Percentiles rank a stretch among this genome's conserved stretches.
Conservation (phyloP, 2,329 filamentous ascomycete species). For the Metarhizium humberi region DNA sequence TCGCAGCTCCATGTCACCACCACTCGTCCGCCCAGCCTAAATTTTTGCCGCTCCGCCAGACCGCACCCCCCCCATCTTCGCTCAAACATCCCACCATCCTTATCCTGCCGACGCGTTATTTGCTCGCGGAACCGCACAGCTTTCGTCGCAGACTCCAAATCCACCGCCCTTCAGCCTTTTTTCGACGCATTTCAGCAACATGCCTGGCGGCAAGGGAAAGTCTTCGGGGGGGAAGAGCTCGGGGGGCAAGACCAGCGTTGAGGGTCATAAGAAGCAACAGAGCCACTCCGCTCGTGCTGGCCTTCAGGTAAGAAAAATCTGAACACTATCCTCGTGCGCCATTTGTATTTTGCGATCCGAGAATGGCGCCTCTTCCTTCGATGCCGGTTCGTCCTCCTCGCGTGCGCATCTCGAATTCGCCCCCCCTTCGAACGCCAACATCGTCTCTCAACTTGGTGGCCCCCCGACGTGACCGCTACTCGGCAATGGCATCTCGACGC, state of each 20-base stretch:
- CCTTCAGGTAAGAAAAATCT: constrained; percentile 61
- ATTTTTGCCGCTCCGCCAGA: constrained; percentile 13
- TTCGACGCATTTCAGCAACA: constrained; percentile 16
- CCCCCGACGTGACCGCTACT: constrained; percentile 1
- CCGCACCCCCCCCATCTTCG: constrained; percentile 4
- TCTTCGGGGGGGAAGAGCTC: constrained; percentile 80
- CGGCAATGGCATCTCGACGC: constrained; percentile 2
- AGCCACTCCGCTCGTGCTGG: constrained; percentile 94
- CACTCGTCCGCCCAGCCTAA: constrained; percentile 7
- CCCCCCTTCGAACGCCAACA: constrained; percentile 6
- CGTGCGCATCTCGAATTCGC: constrained; percentile 11
- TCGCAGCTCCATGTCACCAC: not conserved
- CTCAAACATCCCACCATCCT: constrained; percentile 3
- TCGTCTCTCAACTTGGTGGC: not conserved
- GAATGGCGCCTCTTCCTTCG: not conserved
- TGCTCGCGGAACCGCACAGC: not conserved
- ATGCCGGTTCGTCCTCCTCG: constrained; percentile 8
- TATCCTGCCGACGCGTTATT: constrained; percentile 2
- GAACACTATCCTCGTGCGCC: constrained; percentile 12
- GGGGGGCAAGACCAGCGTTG: constrained; percentile 62
- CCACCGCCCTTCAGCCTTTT: not conserved
- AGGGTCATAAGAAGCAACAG: constrained; percentile 75
- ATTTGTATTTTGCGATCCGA: constrained; percentile 1
- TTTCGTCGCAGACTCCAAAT: not conserved
- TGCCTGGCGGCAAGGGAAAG: constrained; percentile 90